Conservation (phyloP, 345 rosid species). For the Syzygium grande region DNA sequence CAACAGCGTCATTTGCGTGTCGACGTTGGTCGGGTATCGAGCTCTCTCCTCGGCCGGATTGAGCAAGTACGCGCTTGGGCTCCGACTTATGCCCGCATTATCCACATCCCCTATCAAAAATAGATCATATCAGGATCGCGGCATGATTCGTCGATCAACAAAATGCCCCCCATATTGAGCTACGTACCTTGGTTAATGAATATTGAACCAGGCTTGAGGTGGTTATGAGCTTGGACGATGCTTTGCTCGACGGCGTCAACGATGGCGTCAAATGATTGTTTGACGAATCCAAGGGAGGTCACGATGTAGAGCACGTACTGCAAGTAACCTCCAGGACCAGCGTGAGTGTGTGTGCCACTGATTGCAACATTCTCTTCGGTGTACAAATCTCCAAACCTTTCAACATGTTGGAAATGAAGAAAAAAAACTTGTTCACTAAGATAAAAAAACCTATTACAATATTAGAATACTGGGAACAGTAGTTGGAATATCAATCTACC, state of each 20-base stretch:
- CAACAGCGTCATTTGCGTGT: slow-evolving; percentile 44
- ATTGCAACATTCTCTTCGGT: slow-evolving; percentile 45
- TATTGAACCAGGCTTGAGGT: slow-evolving; percentile 35
- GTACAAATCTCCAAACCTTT: slow-evolving; percentile 43
- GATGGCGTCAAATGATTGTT: slow-evolving; percentile 48
- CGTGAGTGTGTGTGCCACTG: slow-evolving; percentile 56
- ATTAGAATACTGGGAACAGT: neutral
- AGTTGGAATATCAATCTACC: neutral
- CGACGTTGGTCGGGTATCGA: slow-evolving; percentile 27
- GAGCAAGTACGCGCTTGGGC: slow-evolving; percentile 45
- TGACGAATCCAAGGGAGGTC: slow-evolving; percentile 44
- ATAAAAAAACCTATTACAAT: neutral
- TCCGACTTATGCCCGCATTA: slow-evolving; percentile 46
- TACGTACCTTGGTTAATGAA: slow-evolving; percentile 27
- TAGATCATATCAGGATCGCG: neutral
- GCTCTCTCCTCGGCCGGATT: slow-evolving; percentile 47
- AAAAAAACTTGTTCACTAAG: neutral
- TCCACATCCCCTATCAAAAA: slow-evolving; percentile 30
- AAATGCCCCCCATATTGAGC: neutral
- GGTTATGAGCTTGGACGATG: slow-evolving; percentile 44
- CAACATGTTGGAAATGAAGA: neutral
- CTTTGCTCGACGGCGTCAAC: slow-evolving; percentile 41
- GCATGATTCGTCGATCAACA: neutral
- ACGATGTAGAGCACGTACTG: slow-evolving; percentile 41
- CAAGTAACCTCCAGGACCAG: slow-evolving; percentile 53